A percentile compares a stretch with the other conserved stretches of the same genome.
Evolutionary conservation across 441 rosid genomes (phyloP).

Genomic region (Gossypium laxum): DNA sequence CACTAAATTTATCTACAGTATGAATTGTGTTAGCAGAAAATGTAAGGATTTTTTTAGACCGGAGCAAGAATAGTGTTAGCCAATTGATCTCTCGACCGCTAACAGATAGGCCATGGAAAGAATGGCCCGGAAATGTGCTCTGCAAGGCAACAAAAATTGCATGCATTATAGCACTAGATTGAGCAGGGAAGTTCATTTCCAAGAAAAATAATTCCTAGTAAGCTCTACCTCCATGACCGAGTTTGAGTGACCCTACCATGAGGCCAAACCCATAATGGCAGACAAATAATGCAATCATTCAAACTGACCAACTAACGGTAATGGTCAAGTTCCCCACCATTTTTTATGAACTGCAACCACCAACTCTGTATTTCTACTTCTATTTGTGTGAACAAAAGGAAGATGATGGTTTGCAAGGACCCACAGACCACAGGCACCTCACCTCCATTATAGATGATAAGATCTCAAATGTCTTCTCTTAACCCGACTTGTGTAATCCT

Average conservation of each 20-base stretch:
- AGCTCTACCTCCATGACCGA: conserved; percentile 19
- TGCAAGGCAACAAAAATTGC: not conserved
- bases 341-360: conserved; percentile 33
- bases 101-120: not conserved
- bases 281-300: conserved; percentile 43
- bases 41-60: not conserved
- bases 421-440: conserved; percentile 23
- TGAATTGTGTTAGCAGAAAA: conserved; percentile 18
- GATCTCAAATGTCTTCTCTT: conserved; percentile 19
- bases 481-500: conserved; percentile 28
- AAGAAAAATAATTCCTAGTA: not conserved
- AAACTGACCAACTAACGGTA: conserved; percentile 24
- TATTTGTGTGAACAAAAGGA: conserved; percentile 19
- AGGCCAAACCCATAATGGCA: conserved; percentile 32
- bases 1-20: conserved; percentile 20
- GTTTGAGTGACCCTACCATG: conserved; percentile 32
- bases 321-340: conserved; percentile 37
- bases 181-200: not conserved
- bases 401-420: conserved; percentile 21
- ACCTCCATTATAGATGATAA: conserved; percentile 20
- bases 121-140: not conserved
- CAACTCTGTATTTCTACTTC: conserved; percentile 23
- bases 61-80: conserved; percentile 2
- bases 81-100: conserved; percentile 8
- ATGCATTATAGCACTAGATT: not conserved